Evolutionary conservation across 768 basidiomycete species (phyloP).

Genomic region (Serendipita sp.): DNA sequence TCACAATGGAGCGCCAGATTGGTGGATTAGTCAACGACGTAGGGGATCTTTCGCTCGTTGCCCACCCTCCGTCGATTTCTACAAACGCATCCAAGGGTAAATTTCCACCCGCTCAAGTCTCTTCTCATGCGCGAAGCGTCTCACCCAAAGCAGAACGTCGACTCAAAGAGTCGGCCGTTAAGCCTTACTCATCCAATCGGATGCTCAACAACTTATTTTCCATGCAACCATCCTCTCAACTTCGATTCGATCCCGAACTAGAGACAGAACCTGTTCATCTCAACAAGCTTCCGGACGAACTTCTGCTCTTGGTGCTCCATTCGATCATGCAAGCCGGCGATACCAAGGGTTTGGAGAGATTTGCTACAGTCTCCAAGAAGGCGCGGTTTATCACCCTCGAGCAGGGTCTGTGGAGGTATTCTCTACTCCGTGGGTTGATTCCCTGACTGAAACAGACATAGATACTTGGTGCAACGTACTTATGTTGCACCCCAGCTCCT

Average conservation of each 20-base stretch:
- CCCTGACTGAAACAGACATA: slow-evolving; percentile 18
- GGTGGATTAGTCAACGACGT: background rate
- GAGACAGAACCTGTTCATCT: slow-evolving; percentile 44
- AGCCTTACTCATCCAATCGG: background rate
- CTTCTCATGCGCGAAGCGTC: background rate
- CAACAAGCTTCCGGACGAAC: slow-evolving; percentile 54
- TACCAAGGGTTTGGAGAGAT: slow-evolving; percentile 54
- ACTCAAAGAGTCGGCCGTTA: background rate
- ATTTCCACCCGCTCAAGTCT: background rate
- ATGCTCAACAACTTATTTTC: background rate
- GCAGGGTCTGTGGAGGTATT: slow-evolving; percentile 57
- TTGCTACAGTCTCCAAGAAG: slow-evolving; percentile 57
- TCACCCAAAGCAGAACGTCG: background rate
- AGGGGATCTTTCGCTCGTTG: background rate
- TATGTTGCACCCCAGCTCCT: slow-evolving; percentile 68
- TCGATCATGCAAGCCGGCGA: slow-evolving; percentile 31
- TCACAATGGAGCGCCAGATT: background rate
- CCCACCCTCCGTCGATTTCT: background rate
- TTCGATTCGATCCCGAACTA: slow-evolving; percentile 48
- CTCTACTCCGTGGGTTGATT: background rate
- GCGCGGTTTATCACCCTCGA: slow-evolving; percentile 61
- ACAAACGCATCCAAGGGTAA: too few relatives aligned
- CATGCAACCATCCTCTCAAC: slow-evolving; percentile 6
- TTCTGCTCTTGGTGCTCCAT: slow-evolving; percentile 51
- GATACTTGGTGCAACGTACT: slow-evolving; percentile 44